These are phyloP conservation scores for Neurospora tetraspora DNA, from an alignment of 495 filamentous ascomycete genomes.

Conservation along the genomic window DNA sequence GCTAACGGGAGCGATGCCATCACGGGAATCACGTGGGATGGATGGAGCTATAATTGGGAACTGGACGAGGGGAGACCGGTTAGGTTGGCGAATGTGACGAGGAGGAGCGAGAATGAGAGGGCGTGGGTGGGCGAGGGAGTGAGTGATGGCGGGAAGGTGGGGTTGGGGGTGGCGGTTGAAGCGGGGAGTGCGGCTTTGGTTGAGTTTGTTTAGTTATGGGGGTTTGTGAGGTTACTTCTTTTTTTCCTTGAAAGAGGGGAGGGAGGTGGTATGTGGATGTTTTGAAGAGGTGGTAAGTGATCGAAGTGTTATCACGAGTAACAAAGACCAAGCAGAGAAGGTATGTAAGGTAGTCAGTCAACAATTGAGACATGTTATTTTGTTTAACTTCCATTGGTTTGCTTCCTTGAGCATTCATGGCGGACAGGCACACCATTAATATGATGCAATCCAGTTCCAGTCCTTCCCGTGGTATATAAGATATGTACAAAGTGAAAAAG, in stretches of 20 bases:
- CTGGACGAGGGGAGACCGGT: slow-evolving; percentile 45
- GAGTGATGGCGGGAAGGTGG: slow-evolving; percentile 29
- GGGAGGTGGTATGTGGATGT: background rate
- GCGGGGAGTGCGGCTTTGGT: slow-evolving; percentile 38
- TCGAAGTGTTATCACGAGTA: background rate
- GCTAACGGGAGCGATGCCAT: slow-evolving; percentile 58
- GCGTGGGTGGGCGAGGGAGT: slow-evolving; percentile 30
- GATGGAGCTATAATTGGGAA: slow-evolving; percentile 55
- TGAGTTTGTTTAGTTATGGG: slow-evolving; percentile 19
- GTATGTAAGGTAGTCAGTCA: background rate
- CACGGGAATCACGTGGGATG: slow-evolving; percentile 51
- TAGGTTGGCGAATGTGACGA: slow-evolving; percentile 46
- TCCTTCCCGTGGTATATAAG: background rate
- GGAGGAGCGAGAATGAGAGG: slow-evolving; percentile 32
- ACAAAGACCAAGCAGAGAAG: background rate
- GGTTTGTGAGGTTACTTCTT: background rate
- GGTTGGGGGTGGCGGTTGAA: slow-evolving; percentile 37
- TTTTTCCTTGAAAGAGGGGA: background rate
- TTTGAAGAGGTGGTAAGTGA: background rate
- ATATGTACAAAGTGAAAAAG: background rate
- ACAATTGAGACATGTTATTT: background rate
- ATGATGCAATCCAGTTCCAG: background rate
- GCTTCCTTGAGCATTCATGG: background rate
- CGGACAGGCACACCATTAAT: background rate
- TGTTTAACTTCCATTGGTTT: background rate